Evolutionary conservation across 257 asterid genomes (phyloP).

Genomic region (Plectranthus barbatus): DNA sequence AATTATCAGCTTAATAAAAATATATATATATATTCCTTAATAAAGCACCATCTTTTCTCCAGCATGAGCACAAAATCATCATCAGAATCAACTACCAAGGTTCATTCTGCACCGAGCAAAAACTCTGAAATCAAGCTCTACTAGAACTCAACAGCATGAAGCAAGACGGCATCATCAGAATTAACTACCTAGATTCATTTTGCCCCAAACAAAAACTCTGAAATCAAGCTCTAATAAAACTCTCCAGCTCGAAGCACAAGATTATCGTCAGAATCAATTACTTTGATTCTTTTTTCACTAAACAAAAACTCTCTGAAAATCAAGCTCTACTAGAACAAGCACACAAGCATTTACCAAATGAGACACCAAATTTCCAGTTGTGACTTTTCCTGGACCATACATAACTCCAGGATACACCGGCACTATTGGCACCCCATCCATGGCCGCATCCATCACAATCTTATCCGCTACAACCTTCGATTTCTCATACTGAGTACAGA

Average conservation of each 20-base stretch:
- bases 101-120: neutral
- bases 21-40: neutral
- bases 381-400: conserved; percentile 83
- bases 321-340: conserved; percentile 10
- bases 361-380: conserved; percentile 71
- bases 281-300: neutral
- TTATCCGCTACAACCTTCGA: conserved; percentile 72
- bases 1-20: neutral
- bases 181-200: neutral
- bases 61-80: neutral
- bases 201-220: neutral
- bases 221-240: conserved; percentile 7
- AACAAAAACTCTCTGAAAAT: conserved; percentile 1
- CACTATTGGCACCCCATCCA: conserved; percentile 70
- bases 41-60: neutral
- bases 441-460: conserved; percentile 74
- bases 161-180: neutral
- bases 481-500: conserved; percentile 82
- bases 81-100: neutral
- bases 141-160: neutral
- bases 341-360: conserved; percentile 43
- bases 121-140: conserved; percentile 2
- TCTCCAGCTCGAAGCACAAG: neutral
- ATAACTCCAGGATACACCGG: conserved; percentile 91
- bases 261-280: neutral